Percentiles rank a stretch among this genome's conserved stretches.
phyloP scores from a whole-genome alignment of 2,329 filamentous ascomycete species.

The Penicillium brasilianum region DNA sequence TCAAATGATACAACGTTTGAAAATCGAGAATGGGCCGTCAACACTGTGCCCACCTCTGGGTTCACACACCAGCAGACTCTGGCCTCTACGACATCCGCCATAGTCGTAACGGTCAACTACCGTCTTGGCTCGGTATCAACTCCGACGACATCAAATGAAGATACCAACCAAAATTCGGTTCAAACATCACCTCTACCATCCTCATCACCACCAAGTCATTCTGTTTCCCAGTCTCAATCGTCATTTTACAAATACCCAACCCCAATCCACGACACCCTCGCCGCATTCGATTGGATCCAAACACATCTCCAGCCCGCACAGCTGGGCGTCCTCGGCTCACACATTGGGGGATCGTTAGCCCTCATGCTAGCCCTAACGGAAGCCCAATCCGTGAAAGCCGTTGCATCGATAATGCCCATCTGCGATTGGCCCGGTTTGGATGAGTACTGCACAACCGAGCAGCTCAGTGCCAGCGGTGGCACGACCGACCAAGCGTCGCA shows the following conservation, averaged over 20 bases:
- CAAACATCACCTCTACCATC: neutral
- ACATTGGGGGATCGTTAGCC: slow-evolving; percentile 49
- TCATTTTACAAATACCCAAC: slow-evolving; percentile 40
- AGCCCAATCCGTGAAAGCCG: slow-evolving; percentile 38
- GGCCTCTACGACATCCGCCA: slow-evolving; percentile 39
- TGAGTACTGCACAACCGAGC: slow-evolving; percentile 40
- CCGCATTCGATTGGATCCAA: slow-evolving; percentile 47
- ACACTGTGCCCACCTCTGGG: neutral
- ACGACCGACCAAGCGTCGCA: neutral
- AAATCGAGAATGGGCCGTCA: neutral
- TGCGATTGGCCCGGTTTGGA: slow-evolving; percentile 50
- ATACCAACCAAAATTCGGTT: neutral
- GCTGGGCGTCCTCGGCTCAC: slow-evolving; percentile 41
- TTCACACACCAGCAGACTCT: slow-evolving; percentile 33
- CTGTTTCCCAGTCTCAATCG: neutral
- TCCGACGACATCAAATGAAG: neutral
- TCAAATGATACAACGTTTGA: neutral
- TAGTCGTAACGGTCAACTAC: slow-evolving; percentile 49
- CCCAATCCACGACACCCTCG: slow-evolving; percentile 47
- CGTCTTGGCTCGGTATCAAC: slow-evolving; percentile 38
- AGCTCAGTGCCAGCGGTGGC: neutral
- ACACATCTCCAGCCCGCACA: slow-evolving; percentile 36
- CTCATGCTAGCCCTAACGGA: slow-evolving; percentile 52
- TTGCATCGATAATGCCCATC: slow-evolving; percentile 43
- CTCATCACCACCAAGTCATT: neutral